These are phyloP conservation scores for Scalesia atractyloides DNA, from an alignment of 129 eudicot species.

Conservation along the genomic window DNA sequence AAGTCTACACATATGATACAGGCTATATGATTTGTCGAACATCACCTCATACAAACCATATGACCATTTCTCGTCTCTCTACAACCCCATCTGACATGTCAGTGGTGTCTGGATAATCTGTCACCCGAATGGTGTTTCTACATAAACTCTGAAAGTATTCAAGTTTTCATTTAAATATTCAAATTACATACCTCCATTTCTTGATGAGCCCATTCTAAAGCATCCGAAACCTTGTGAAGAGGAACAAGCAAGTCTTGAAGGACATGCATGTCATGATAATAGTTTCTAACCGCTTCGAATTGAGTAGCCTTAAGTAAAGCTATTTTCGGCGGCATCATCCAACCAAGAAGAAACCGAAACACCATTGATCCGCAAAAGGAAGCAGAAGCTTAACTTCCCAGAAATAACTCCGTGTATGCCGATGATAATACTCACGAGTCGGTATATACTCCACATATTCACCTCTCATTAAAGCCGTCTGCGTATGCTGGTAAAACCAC, in stretches of 20 bases:
- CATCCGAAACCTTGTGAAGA: conserved; percentile 30
- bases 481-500: conserved; percentile 89
- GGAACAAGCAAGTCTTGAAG: conserved; percentile 35
- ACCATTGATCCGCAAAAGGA: conserved; percentile 38
- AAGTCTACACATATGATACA: too few relatives aligned
- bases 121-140: too few relatives aligned
- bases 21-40: too few relatives aligned
- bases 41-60: too few relatives aligned
- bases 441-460: conserved; percentile 88
- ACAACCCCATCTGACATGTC: too few relatives aligned
- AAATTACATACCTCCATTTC: conserved; percentile 32
- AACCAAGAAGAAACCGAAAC: conserved; percentile 36
- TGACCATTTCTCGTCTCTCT: too few relatives aligned
- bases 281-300: conserved; percentile 22
- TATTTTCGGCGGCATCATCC: conserved; percentile 39
- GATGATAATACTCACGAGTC: conserved; percentile 77
- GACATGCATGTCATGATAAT: conserved; percentile 39
- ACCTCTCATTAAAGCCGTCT: conserved; percentile 63
- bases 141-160: too few relatives aligned
- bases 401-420: conserved; percentile 41
- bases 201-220: conserved; percentile 31
- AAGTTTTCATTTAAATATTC: not conserved
- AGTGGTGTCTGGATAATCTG: too few relatives aligned
- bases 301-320: conserved; percentile 30
- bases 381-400: conserved; percentile 32